Base-by-base conservation (phyloP, 495 filamentous ascomycete genomes). In the Neurospora sp. region DNA sequence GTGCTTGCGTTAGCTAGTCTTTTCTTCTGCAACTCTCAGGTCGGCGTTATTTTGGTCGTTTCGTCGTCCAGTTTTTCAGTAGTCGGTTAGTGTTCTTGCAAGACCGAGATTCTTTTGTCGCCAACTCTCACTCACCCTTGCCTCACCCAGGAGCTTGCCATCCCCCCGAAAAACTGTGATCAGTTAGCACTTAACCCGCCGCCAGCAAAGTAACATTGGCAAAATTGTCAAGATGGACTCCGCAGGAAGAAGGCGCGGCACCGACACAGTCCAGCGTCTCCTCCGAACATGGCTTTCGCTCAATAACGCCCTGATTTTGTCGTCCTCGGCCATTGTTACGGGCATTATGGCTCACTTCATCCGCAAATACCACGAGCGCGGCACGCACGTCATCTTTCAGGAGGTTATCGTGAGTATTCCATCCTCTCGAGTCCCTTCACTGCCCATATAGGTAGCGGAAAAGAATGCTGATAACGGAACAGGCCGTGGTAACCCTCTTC, bases 291-390 rank as follows among this genome's bases (percentile, higher is more conserved):
- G 78, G 14, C 70, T 80, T 4, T 70, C 74, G 0, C 16, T 76
- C 12, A 76, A 74, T 70, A 78, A 79, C 65, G 71, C 74, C 37
- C n/a, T 79, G 14, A 74, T 80, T 31, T 47, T 80, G 8, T 39
- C 74, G 1, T 79, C 78, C n/a, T 79, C 77, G 3, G 70, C 74
- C 71, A 78, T 80, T 65, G 10, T 75, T 27, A 76, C 74, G 0
- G 78, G 77, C 14, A 75, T 80, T 37, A 8, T 80, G 20, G 74
- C 78, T 10, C 74, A 74, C 59, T 75, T 80, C 35, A 35, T 80
- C 39, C 71, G 70, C 71, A 73, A 40, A n/a, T 74, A 70, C 53
- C 72, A 44, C 22, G 72, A 73, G 61, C 74, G 72, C 47, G 71
- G 73, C 3, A 75, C 72, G 1, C 75, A 79, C 39, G 18, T 75